Conservation (phyloP, 2,329 filamentous ascomycete genomes). For the Sarocladiaceae sp. region DNA sequence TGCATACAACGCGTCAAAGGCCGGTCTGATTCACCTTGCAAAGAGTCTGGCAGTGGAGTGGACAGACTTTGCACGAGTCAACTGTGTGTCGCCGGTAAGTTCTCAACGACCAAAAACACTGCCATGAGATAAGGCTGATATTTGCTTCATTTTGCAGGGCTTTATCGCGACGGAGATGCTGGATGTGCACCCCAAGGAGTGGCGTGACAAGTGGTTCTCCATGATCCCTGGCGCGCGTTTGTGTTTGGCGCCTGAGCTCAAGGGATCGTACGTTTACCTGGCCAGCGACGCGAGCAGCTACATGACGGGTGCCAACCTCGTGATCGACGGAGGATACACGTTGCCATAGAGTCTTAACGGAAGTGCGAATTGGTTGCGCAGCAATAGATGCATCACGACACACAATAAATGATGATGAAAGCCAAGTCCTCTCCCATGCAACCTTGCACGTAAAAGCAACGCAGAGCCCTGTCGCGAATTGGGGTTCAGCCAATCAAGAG, state of each 20-base stretch:
- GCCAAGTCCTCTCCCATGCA: not conserved
- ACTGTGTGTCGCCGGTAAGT: constrained; percentile 58
- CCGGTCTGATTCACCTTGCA: constrained; percentile 38
- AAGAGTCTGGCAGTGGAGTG: constrained; percentile 68
- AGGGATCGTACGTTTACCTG: constrained; percentile 29
- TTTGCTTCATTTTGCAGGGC: constrained; percentile 14
- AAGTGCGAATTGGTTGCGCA: too few relatives aligned
- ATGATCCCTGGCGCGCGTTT: too few relatives aligned
- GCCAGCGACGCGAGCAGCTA: constrained; percentile 31
- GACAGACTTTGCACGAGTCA: constrained; percentile 64
- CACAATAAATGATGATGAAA: not conserved
- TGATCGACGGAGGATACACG: constrained; percentile 32
- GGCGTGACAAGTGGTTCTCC: constrained; percentile 19
- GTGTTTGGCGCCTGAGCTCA: constrained; percentile 25
- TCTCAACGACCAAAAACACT: too few relatives aligned
- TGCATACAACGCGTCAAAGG: constrained; percentile 38
- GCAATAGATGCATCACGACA: not conserved
- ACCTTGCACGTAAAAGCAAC: not conserved
- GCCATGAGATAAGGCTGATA: too few relatives aligned
- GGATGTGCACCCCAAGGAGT: constrained; percentile 18
- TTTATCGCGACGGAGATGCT: constrained; percentile 20
- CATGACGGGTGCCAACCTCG: constrained; percentile 33
- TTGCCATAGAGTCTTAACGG: too few relatives aligned
- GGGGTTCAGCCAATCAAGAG: too few relatives aligned
- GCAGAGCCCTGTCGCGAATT: not conserved